These are phyloP conservation scores for Penicillium parvum DNA, from an alignment of 495 filamentous ascomycete species.

Conservation along the genomic window DNA sequence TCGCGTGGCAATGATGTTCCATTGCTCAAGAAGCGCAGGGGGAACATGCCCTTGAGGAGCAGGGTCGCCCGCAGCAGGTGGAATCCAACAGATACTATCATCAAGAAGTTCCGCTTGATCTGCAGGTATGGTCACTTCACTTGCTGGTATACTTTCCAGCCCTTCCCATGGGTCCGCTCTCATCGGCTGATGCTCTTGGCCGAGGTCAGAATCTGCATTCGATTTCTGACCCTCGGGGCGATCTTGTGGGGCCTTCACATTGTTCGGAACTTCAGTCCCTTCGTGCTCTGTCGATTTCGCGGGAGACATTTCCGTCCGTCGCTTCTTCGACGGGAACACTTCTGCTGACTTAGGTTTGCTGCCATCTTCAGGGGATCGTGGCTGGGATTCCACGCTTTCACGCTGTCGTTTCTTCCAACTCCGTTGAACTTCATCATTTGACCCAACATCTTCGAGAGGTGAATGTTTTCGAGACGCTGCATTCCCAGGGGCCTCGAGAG, in stretches of 20 bases:
- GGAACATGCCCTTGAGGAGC: constrained; percentile 34
- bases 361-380: background rate
- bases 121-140: constrained; percentile 51
- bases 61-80: constrained; percentile 23
- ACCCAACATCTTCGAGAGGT: too few relatives aligned
- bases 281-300: background rate
- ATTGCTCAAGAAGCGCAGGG: constrained; percentile 25
- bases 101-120: constrained; percentile 59
- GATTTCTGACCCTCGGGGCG: background rate
- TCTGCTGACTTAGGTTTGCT: too few relatives aligned
- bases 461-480: too few relatives aligned
- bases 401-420: constrained; percentile 13
- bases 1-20: constrained; percentile 38
- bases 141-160: constrained; percentile 35
- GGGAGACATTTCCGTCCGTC: too few relatives aligned
- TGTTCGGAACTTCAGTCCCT: too few relatives aligned
- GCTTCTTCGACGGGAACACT: too few relatives aligned
- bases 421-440: background rate
- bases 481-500: too few relatives aligned
- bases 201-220: background rate
- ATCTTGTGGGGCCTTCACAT: too few relatives aligned
- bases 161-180: constrained; percentile 31
- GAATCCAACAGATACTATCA: constrained; percentile 42
- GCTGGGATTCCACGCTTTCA: constrained; percentile 1
- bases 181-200: background rate